Evolutionary conservation across 352 stramenopile species (phyloP), one percentile per base, ranked within the genome.

Genomic region (Globisporangium spinosum): DNA sequence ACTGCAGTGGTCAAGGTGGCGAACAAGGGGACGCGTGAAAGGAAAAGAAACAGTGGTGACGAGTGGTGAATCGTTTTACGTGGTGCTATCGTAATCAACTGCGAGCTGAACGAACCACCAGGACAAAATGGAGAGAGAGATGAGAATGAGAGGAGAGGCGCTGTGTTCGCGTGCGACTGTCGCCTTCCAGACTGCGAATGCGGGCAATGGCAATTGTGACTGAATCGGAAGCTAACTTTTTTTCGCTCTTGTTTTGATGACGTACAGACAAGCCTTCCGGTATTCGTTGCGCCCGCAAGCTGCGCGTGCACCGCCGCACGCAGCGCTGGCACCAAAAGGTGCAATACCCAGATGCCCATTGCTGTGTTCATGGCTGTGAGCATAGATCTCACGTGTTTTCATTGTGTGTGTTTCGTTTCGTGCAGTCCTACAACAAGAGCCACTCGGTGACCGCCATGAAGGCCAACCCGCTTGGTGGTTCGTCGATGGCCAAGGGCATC

Each of bases 401-500:
- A 32, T 32, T 3, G 27, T 32, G 27, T 32, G 27, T 32, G 3
- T 32, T 32, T 32, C 2, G 2, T 32, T 32, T 32, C 27, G 27
- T 43, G n/a, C 32, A 89, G 80, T 97, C 93, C 76, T 99, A 99
- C 96, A 99, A 98, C 87, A 99, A 99, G 93, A 97, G 91, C 75
- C 96, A 99, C 93, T 99, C 97, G 73, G 90, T 99, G 69, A 99
- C 97, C 53, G 97, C 97, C 72, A 99, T 99, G 96, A 99, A 99
- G 94, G 97, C 98, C 73, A 99, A 99, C 88, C 97, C 98, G 72
- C 97, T 99, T 76, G 98, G 97, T 97, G 98, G 98, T 73, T 98
- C 98, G 56, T 99, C 98, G 72, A 99, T 99, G 97, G 97, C 98
- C 75, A 99, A 99, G 94, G 98, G 98, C 82, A 99, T 99, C 82